Conservation (phyloP, 129 eudicot species). For the Arctium minus region DNA sequence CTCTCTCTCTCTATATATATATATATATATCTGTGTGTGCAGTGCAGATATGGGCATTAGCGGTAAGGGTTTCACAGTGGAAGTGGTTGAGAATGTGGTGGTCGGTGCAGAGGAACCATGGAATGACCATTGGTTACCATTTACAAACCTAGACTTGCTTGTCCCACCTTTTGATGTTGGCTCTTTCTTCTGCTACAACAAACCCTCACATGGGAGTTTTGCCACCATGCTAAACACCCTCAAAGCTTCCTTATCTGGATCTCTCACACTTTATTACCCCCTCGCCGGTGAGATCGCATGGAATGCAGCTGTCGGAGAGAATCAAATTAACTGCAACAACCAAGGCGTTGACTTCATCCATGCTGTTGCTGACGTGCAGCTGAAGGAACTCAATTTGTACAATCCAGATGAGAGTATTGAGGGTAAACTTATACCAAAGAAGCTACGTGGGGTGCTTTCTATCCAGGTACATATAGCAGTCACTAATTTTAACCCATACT, state of each 20-base stretch:
- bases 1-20: not conserved
- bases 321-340: slow-evolving; percentile 44
- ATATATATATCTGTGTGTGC: too few relatives aligned
- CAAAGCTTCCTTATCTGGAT: slow-evolving; percentile 41
- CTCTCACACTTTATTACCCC: slow-evolving; percentile 24
- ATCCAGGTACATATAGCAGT: slow-evolving; percentile 32
- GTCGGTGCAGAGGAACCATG: slow-evolving; percentile 34
- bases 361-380: slow-evolving; percentile 41
- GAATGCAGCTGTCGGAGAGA: slow-evolving; percentile 41
- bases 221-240: slow-evolving; percentile 2
- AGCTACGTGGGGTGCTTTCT: slow-evolving; percentile 35
- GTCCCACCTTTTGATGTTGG: slow-evolving; percentile 47
- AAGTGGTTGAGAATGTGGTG: slow-evolving; percentile 25
- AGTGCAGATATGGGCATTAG: not conserved
- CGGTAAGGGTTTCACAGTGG: slow-evolving; percentile 11
- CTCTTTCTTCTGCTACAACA: slow-evolving; percentile 45
- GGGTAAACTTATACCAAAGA: slow-evolving; percentile 46
- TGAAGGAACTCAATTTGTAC: slow-evolving; percentile 38
- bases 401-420: slow-evolving; percentile 46
- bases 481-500: not conserved
- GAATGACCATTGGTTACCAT: slow-evolving; percentile 49
- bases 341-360: slow-evolving; percentile 45
- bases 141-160: slow-evolving; percentile 56
- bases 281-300: slow-evolving; percentile 28
- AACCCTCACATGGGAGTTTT: slow-evolving; percentile 15